phyloP scores from a whole-genome alignment of 192 early-diverging fungal species.

The Coemansia sp. region DNA sequence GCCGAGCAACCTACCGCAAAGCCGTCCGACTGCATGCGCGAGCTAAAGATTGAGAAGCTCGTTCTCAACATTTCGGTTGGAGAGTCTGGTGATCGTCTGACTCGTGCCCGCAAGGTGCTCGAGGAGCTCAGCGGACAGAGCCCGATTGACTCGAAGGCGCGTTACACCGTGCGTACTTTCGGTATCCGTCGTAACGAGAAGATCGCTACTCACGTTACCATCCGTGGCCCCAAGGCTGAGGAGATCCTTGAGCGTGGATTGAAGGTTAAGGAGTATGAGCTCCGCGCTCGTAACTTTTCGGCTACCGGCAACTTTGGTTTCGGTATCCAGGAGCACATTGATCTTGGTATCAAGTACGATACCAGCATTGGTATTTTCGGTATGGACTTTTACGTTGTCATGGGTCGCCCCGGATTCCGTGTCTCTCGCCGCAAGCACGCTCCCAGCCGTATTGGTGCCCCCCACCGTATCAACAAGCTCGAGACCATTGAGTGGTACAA shows the following conservation, averaged over 20 bases:
- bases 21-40: slow-evolving; percentile 92
- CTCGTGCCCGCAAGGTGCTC: slow-evolving; percentile 99
- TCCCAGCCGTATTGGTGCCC: slow-evolving; percentile 78
- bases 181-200: slow-evolving; percentile 99
- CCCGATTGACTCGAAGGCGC: slow-evolving; percentile 99
- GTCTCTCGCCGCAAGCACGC: slow-evolving; percentile 91
- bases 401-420: slow-evolving; percentile 97
- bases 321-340: slow-evolving; percentile 99
- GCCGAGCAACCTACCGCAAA: slow-evolving; percentile 71
- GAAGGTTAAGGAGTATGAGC: slow-evolving; percentile 99
- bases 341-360: slow-evolving; percentile 99
- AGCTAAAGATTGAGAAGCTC: slow-evolving; percentile 98
- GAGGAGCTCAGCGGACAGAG: slow-evolving; percentile 99
- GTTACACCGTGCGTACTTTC: slow-evolving; percentile 99
- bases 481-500: slow-evolving; percentile 99
- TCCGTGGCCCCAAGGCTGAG: slow-evolving; percentile 92
- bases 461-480: slow-evolving; percentile 92
- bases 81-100: slow-evolving; percentile 98
- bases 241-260: slow-evolving; percentile 99
- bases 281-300: slow-evolving; percentile 94
- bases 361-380: slow-evolving; percentile 96
- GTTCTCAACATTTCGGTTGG: slow-evolving; percentile 99
- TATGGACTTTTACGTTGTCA: slow-evolving; percentile 99
- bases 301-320: slow-evolving; percentile 99
- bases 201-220: slow-evolving; percentile 98